Base-by-base conservation (phyloP, 2,329 filamentous ascomycete species). In the Curvularia eragrostidis region DNA sequence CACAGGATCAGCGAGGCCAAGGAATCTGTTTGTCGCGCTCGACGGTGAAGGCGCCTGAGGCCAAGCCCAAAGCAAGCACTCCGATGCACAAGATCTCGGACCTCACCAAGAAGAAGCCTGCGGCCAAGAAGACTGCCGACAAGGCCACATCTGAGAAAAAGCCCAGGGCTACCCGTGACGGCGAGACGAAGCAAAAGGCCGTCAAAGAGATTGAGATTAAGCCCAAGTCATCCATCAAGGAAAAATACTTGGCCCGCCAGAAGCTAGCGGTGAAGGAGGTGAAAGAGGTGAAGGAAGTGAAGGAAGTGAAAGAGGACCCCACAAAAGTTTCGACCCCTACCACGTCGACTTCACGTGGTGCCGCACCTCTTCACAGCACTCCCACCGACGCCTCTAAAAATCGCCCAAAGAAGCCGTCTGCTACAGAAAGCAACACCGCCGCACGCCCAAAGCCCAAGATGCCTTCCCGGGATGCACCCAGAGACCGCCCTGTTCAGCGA, bases 21-120 rank as follows among this genome's bases (percentile, higher is more conserved):
- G 86, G 86, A 48, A 87, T 84, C 61, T 80, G 82, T 38, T 75
- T 89, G 30, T 89, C 87, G 41, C 83, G 82, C 54, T 80, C 88
- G 57, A 83, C 86, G 58, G 79, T 87, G 36, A 77, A 78, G 57
- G 72, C 74, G n/a, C 61, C 67, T 30, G 76, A 78, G 47, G 61
- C 68, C 2, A 73, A 75, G 55, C 61, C 70, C n/a, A 75, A 76
- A 59, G 59, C 71, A n/a, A 59, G 70, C 21, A 72, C 73, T 4
- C 70, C 73, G 12, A 61, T 75, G 48, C 74, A 75, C 58, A 79
- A 71, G 58, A 69, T 61, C 65, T 72, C 69, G 62, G 81, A 68
- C 75, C 77, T 75, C 41, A 72, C 76, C 7, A 71, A 77, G 52
- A 73, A 78, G 63, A 85, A 85, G 72, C 72, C 71, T 2, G 63